Conservation (phyloP, 345 rosid genomes). For the Hibiscus mutabilis region DNA sequence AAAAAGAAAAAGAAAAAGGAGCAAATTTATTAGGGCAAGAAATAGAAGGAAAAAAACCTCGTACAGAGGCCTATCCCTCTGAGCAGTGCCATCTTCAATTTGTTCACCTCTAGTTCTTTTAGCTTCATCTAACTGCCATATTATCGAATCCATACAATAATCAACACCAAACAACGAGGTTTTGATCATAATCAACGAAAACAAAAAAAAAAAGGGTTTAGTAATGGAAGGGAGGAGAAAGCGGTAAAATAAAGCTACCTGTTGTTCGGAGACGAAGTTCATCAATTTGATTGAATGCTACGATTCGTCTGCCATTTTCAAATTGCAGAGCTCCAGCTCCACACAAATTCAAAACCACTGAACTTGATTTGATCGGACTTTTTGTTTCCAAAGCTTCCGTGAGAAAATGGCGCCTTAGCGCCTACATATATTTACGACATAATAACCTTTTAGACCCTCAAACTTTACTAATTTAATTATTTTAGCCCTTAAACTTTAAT, state of each 20-base stretch:
- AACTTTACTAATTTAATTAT: no score
- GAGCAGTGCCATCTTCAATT: slow-evolving; percentile 92
- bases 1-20: neutral
- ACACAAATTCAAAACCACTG: neutral
- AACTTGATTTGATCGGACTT: neutral
- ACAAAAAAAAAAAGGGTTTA: neutral
- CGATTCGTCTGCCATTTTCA: slow-evolving; percentile 62
- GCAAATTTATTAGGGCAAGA: neutral
- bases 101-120: slow-evolving; percentile 86
- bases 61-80: slow-evolving; percentile 77
- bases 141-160: neutral
- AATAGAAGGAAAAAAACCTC: slow-evolving; percentile 61
- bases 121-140: slow-evolving; percentile 64
- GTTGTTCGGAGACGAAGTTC: slow-evolving; percentile 84
- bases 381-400: neutral
- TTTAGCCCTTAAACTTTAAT: no score
- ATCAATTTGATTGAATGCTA: slow-evolving; percentile 57
- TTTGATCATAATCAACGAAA: neutral
- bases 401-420: neutral
- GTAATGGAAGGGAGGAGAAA: neutral
- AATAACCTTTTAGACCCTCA: no score
- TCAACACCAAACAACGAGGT: neutral
- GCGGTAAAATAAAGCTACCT: slow-evolving; percentile 30
- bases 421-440: no score
- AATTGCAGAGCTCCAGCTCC: neutral